These are phyloP conservation scores for Polyrhizophydium stewartii DNA, from an alignment of 371 early-diverging fungal species.

Conservation along the genomic window DNA sequence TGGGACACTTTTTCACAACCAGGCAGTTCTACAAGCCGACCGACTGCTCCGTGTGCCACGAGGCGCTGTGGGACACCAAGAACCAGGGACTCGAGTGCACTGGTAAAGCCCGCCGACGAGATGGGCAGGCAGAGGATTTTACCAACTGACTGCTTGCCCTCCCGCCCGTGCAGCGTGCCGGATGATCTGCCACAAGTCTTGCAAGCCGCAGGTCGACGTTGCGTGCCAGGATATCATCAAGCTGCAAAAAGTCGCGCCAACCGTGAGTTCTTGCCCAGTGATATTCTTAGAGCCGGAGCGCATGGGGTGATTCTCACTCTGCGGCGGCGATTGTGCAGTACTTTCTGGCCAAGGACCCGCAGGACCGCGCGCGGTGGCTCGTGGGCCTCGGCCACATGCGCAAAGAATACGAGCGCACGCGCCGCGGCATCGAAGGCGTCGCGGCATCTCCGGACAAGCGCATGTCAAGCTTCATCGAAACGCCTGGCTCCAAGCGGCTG, in stretches of 20 bases:
- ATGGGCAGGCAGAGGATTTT: neutral
- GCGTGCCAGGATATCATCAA: conserved; percentile 28
- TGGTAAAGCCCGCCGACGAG: conserved; percentile 16
- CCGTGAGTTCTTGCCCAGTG: too few relatives aligned
- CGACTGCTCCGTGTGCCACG: conserved; percentile 43
- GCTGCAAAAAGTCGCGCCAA: conserved; percentile 23
- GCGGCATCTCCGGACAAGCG: neutral
- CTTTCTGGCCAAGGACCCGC: conserved; percentile 36
- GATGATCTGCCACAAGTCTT: conserved; percentile 37
- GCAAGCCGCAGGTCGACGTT: conserved; percentile 27
- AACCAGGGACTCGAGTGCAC: conserved; percentile 37
- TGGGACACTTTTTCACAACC: conserved; percentile 34
- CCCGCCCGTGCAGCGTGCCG: conserved; percentile 33
- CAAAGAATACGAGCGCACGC: conserved; percentile 20
- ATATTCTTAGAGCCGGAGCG: too few relatives aligned
- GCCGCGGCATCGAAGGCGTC: neutral
- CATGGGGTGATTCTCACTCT: neutral
- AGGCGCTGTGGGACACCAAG: conserved; percentile 39
- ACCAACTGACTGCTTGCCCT: neutral
- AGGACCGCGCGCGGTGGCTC: conserved; percentile 36
- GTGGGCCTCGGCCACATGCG: conserved; percentile 33
- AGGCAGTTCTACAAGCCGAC: conserved; percentile 40
- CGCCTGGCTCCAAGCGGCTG: neutral
- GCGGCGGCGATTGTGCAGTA: conserved; percentile 20
- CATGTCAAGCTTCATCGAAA: conserved; percentile 4